A percentile compares a stretch with the other conserved stretches of the same genome.
phyloP scores from a whole-genome alignment of 805 yeast genomes.

The Scheffersomyces amazonensis region DNA sequence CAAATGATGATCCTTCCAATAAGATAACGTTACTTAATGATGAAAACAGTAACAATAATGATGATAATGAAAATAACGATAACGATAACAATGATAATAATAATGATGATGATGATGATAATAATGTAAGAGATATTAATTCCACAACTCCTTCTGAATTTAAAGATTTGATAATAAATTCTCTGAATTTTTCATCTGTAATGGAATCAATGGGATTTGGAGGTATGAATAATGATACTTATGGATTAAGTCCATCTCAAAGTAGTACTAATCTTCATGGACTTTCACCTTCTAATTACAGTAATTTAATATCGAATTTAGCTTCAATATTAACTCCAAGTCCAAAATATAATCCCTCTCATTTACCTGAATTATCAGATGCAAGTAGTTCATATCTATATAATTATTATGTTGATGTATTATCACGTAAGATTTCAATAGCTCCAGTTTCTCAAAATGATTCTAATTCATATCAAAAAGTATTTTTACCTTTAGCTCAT shows the following conservation, averaged over 20 bases:
- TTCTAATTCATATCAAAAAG: conserved; percentile 49
- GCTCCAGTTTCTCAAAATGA: conserved; percentile 43
- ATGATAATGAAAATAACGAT: conserved; percentile 5
- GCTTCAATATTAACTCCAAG: conserved; percentile 22
- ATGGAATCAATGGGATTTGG: conserved; percentile 4
- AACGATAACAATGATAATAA: conserved; percentile 2
- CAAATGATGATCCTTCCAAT: too few relatives aligned
- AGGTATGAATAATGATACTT: background rate
- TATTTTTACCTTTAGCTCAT: conserved; percentile 56
- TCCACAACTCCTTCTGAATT: background rate
- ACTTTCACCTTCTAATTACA: conserved; percentile 2
- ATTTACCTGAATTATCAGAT: conserved; percentile 26
- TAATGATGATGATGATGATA: background rate
- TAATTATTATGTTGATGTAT: conserved; percentile 46
- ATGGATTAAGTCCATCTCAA: background rate
- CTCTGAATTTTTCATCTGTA: conserved; percentile 3
- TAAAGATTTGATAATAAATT: conserved; percentile 1
- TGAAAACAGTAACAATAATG: background rate
- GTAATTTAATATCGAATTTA: conserved; percentile 11
- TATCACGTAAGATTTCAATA: conserved; percentile 42
- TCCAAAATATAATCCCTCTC: conserved; percentile 19
- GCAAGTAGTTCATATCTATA: conserved; percentile 38
- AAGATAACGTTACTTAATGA: too few relatives aligned
- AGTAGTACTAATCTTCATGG: background rate
- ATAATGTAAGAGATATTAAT: background rate